Percentiles rank a stretch among this genome's conserved stretches.
These are phyloP conservation scores for Onygenales sp. DNA, from an alignment of 2,329 filamentous ascomycete genomes.

Conservation along the genomic window DNA sequence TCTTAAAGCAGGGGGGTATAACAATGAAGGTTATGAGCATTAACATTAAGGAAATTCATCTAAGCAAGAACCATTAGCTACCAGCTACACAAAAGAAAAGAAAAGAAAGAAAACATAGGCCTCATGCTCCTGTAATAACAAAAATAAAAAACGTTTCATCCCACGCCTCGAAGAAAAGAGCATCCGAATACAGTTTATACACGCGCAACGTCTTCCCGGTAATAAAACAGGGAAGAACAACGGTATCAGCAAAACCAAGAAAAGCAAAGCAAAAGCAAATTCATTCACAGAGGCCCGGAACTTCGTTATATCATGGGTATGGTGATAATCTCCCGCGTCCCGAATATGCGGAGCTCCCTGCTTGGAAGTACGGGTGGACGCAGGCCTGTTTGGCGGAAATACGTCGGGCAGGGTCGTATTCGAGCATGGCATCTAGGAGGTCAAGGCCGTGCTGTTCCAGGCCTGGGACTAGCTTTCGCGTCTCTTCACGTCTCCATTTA, in stretches of 20 bases:
- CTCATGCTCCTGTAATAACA: background rate
- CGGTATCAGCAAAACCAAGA: background rate
- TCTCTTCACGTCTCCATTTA: slow-evolving; percentile 71
- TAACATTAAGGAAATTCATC: slow-evolving; percentile 1
- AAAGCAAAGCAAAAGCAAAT: background rate
- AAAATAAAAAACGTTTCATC: background rate
- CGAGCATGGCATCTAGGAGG: slow-evolving; percentile 57
- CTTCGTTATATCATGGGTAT: slow-evolving; percentile 24
- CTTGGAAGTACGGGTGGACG: slow-evolving; percentile 70
- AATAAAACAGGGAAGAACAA: background rate
- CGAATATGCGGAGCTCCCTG: slow-evolving; percentile 40
- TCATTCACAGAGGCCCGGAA: background rate
- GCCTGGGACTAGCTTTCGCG: slow-evolving; percentile 56
- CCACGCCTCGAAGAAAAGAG: background rate
- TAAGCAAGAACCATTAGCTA: background rate
- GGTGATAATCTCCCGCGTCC: slow-evolving; percentile 31
- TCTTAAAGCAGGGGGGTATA: background rate
- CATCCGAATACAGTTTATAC: background rate
- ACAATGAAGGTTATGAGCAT: background rate
- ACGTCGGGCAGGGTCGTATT: slow-evolving; percentile 77
- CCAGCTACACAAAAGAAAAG: background rate
- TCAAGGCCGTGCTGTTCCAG: slow-evolving; percentile 54
- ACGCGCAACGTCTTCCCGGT: background rate
- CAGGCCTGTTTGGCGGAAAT: slow-evolving; percentile 85
- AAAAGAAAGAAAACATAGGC: background rate